Base-by-base conservation (phyloP, 2,329 filamentous ascomycete genomes). In the Ascomycota sp. region DNA sequence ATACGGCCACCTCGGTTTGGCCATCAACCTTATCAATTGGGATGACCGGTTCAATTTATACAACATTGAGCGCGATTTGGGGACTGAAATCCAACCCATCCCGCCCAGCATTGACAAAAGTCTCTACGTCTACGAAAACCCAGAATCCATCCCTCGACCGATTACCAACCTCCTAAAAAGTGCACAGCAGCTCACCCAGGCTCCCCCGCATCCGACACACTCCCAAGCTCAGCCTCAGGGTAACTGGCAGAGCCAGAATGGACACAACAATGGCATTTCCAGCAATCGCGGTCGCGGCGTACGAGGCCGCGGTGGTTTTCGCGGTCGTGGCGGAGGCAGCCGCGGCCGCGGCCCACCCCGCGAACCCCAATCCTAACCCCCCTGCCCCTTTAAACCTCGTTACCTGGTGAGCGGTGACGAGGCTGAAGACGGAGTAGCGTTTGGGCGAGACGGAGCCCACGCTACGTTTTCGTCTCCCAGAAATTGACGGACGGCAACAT, bases 21-120 rank as follows among this genome's bases (percentile, higher is more conserved):
- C 91, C 38, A 98, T 98, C 50, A 98, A 98, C 56, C 63, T 98
- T 51, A 98, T 98, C 65, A 95, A 92, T 54, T 98, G 89, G 89
- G 89, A 98, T 33, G 89, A 98, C 52, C 75, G 89, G 20, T 95
- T 93, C 66, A 98, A 95, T 53, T 67, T 98, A 13, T 98, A 98
- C 63, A 91, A 91, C 52, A 98, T 98, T 42, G 89, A 98, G 55
- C 79, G 91, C 43, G 89, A 98, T 46, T 64, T 98, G 25, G 89
- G 89, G 30, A 98, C 89, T 6, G 89, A 98, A 56, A 98, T 98
- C 36, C 80, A 89, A 48, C 75, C 89, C n/a, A 98, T 98, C 44
- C 89, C 89, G 12, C 67, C 73, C 30, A 77, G 72, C 41, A 98
- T 98, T 40, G 89, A 98, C 61, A 95, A 94, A 68, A 91, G 79